Evolutionary conservation across 2,329 filamentous ascomycete genomes (phyloP).

Genomic region (Balansia obtecta): DNA sequence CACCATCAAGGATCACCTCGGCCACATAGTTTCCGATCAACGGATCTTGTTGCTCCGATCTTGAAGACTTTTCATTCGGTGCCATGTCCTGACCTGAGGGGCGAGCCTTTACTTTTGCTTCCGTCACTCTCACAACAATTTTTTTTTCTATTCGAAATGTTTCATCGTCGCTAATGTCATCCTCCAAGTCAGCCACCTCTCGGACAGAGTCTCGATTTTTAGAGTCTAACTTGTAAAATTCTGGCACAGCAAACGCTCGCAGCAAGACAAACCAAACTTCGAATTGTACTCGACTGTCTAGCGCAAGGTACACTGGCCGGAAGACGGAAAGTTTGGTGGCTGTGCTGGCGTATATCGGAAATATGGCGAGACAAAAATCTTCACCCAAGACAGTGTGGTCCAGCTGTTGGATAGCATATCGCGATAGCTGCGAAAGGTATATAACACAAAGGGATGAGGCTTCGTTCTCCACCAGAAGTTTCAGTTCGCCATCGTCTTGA

Average conservation of each 20-base stretch:
- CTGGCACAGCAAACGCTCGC: constrained; percentile 81
- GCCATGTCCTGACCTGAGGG: constrained; percentile 12
- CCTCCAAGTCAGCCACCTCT: constrained; percentile 26
- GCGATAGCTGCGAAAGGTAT: constrained; percentile 76
- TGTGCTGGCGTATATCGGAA: constrained; percentile 76
- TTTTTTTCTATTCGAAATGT: constrained; percentile 52
- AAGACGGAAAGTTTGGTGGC: constrained; percentile 63
- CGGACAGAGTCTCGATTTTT: constrained; percentile 29
- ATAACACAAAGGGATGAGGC: constrained; percentile 69
- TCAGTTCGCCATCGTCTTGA: constrained; percentile 89
- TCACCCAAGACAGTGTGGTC: constrained; percentile 85
- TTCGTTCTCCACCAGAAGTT: constrained; percentile 78
- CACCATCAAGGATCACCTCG: constrained; percentile 68
- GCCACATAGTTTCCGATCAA: constrained; percentile 60
- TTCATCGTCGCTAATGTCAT: constrained; percentile 29
- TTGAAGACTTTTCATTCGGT: constrained; percentile 11
- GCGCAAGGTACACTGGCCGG: constrained; percentile 76
- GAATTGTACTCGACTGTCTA: constrained; percentile 81
- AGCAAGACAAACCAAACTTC: constrained; percentile 95
- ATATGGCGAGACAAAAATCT: constrained; percentile 89
- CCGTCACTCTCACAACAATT: constrained; percentile 44
- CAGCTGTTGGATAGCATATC: constrained; percentile 81
- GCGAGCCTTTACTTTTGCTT: constrained; percentile 44
- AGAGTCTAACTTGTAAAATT: constrained; percentile 60
- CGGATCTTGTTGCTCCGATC: constrained; percentile 25